Percentiles rank a stretch among this genome's conserved stretches.
Conservation (phyloP, 345 rosid genomes). For the Brassica nigra region DNA sequence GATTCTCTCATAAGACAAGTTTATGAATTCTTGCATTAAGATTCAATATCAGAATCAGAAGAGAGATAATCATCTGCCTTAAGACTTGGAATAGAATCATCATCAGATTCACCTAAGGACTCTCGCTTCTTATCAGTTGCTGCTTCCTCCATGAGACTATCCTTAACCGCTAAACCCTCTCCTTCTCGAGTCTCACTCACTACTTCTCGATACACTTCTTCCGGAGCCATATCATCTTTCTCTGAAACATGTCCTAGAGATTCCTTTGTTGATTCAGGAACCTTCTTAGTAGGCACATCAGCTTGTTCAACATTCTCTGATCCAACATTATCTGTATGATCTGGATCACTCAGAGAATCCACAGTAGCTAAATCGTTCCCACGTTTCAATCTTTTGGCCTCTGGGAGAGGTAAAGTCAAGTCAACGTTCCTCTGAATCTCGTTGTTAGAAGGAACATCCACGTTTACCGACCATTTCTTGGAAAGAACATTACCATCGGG, state of each 20-base stretch:
- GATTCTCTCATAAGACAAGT: background rate
- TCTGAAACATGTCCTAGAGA: constrained; percentile 38
- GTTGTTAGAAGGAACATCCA: constrained; percentile 30
- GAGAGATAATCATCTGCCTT: constrained; percentile 23
- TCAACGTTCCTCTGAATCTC: constrained; percentile 32
- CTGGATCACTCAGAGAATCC: constrained; percentile 23
- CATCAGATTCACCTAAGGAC: constrained; percentile 34
- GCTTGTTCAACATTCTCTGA: constrained; percentile 28
- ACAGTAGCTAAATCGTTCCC: constrained; percentile 37
- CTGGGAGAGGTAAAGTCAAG: constrained; percentile 19
- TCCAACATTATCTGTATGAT: constrained; percentile 41
- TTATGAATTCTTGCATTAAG: constrained; percentile 10
- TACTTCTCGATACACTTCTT: background rate
- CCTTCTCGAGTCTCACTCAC: constrained; percentile 19
- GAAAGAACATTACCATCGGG: constrained; percentile 50
- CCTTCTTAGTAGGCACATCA: constrained; percentile 12
- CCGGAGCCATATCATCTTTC: constrained; percentile 26
- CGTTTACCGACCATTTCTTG: constrained; percentile 45
- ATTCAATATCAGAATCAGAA: constrained; percentile 41
- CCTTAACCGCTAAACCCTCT: constrained; percentile 25
- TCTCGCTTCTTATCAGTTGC: constrained; percentile 19
- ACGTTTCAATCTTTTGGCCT: constrained; percentile 30
- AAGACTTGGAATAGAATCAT: constrained; percentile 34
- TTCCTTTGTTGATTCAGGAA: constrained; percentile 34
- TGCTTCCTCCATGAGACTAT: constrained; percentile 33